Base-by-base conservation (phyloP, 345 rosid species). In the Euphorbia pulcherrima region DNA sequence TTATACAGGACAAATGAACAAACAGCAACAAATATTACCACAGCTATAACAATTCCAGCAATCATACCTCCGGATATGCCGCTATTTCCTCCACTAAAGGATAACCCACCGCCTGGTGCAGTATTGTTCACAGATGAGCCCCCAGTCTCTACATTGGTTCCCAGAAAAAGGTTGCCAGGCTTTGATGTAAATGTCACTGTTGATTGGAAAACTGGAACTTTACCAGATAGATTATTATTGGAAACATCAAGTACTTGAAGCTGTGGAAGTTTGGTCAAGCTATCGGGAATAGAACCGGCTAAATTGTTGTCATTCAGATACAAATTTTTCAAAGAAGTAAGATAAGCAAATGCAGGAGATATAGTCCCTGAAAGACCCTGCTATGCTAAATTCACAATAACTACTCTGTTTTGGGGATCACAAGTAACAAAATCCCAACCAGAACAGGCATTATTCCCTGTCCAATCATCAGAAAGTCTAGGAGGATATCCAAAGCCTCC, bases 401-500 rank as follows among this genome's bases (percentile, higher is more conserved):
- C 71, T 51, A 91, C 82, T 65, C 51, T 72, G 53, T 55, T 68
- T 24, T 54, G 64, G 0, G 81, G 35, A 74, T 86, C 88, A 46
- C 99, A 94, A 2, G 76, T 64, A n/a, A 91, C 81, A 64, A 74
- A 85, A 37, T 79, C 62, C 90, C 92, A 92, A 14, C 68, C 54
- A n/a, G 20, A 27, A 23, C 98, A 90, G 59, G 95, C 82, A 71
- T 88, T 69, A 54, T 64, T 64, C 55, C 55, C 55, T 18, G 81
- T 44, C 92, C 93, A 93, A 18, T 68, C 73, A 52, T 89, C 89
- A 16, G 92, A 80, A 58, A 93, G 78, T 21, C 20, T 64, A 0
- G 30, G 51, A 0, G 99, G 99, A 59, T 87, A 93, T 2, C 92
- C 87, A 26, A 93, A 80, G 55, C 76, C 95, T 14, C 81, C 85